Percentiles rank a stretch among this genome's conserved stretches.
Conservation (phyloP, 805 yeast genomes). For the Alloascoidea africana region DNA sequence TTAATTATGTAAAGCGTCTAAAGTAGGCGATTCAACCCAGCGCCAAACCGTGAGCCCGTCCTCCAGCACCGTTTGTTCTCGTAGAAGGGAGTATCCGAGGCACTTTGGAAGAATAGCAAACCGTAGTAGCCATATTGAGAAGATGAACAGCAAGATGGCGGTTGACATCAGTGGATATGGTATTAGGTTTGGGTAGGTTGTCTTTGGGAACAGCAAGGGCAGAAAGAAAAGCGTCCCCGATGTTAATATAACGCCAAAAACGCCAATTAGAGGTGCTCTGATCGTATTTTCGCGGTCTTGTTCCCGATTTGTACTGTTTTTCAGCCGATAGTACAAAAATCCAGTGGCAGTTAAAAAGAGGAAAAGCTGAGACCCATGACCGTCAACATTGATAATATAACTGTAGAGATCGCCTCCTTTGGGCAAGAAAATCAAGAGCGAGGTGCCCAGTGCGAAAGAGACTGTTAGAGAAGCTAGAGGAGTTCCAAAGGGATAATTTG, state of each 20-base stretch:
- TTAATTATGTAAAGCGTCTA: no score
- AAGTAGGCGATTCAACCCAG: no score
- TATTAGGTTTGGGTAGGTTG: neutral
- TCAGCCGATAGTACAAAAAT: no score
- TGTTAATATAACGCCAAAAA: neutral
- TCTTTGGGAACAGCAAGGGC: neutral
- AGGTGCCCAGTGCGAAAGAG: conserved; percentile 19
- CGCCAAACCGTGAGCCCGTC: neutral
- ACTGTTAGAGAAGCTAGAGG: conserved; percentile 35
- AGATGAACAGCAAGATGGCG: neutral
- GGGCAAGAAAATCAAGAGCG: conserved; percentile 15
- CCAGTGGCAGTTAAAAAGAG: conserved; percentile 22
- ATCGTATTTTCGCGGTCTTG: neutral
- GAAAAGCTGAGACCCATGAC: conserved; percentile 24
- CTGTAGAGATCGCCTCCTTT: conserved; percentile 26
- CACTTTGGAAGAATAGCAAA: neutral
- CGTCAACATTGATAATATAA: conserved; percentile 26
- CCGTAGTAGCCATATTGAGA: neutral
- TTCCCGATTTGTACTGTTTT: conserved; percentile 7
- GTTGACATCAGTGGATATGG: neutral
- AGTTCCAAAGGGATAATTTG: conserved; percentile 39
- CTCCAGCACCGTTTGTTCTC: neutral
- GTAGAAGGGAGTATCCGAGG: neutral
- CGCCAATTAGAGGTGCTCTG: conserved; percentile 1
- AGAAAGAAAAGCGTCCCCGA: neutral